Evolutionary conservation across 192 early-diverging fungal species (phyloP).

Genomic region (Rhizoclosmatium globosum): DNA sequence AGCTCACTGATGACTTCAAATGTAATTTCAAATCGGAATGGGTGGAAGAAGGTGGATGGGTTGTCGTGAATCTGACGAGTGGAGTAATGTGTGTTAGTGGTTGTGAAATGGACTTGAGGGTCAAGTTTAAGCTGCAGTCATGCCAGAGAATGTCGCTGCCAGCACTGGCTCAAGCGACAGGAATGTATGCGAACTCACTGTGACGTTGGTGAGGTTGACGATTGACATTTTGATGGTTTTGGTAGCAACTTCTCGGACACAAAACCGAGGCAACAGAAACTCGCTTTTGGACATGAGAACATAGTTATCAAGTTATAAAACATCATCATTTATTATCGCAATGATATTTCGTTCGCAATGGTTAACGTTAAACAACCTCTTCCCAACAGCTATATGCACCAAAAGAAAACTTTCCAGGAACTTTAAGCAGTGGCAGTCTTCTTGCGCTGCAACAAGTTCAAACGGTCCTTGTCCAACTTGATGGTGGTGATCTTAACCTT

Average conservation of each 20-base stretch:
- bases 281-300: neutral
- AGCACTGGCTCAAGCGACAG: neutral
- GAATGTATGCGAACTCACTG: slow-evolving; percentile 2
- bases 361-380: neutral
- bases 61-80: slow-evolving; percentile 78
- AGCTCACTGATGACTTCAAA: slow-evolving; percentile 93
- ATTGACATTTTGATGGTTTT: slow-evolving; percentile 32
- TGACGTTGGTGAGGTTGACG: slow-evolving; percentile 36
- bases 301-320: neutral
- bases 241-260: neutral
- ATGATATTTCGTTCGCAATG: neutral
- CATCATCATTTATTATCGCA: slow-evolving; percentile 9
- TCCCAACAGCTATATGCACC: neutral
- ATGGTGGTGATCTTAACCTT: slow-evolving; percentile 97
- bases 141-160: too few species aligned
- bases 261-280: neutral
- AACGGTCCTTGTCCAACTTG: slow-evolving; percentile 97
- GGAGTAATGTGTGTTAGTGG: neutral
- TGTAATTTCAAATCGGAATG: slow-evolving; percentile 95
- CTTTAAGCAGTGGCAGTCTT: slow-evolving; percentile 42
- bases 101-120: neutral
- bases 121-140: neutral
- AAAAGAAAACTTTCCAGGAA: neutral
- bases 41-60: slow-evolving; percentile 79
- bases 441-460: slow-evolving; percentile 91